These are phyloP conservation scores for Emergomyces orientalis DNA, from an alignment of 2,329 filamentous ascomycete genomes.

Conservation along the genomic window DNA sequence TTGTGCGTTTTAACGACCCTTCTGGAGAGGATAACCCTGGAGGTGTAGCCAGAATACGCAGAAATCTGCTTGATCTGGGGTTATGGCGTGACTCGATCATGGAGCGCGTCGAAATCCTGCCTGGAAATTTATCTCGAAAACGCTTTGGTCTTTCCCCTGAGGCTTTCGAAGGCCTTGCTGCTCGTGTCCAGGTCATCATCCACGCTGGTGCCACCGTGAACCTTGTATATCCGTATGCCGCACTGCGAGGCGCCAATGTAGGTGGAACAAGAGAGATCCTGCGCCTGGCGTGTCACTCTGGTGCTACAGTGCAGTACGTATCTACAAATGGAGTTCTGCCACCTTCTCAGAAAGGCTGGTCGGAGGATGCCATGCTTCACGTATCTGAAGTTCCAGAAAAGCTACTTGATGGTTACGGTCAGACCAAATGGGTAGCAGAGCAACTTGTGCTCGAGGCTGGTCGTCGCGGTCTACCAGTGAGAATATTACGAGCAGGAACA, in stretches of 20 bases:
- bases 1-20: conserved; percentile 64
- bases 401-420: conserved; percentile 63
- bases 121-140: conserved; percentile 61
- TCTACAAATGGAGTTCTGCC: conserved; percentile 75
- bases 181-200: conserved; percentile 61
- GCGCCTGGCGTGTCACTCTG: conserved; percentile 56
- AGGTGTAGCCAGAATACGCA: conserved; percentile 62
- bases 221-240: conserved; percentile 71
- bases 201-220: conserved; percentile 73
- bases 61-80: conserved; percentile 67
- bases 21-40: conserved; percentile 54
- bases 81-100: conserved; percentile 69
- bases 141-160: conserved; percentile 59
- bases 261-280: conserved; percentile 69
- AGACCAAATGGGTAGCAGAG: conserved; percentile 75
- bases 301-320: conserved; percentile 66
- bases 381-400: conserved; percentile 60
- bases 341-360: conserved; percentile 59
- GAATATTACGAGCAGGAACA: conserved; percentile 64
- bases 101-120: conserved; percentile 66
- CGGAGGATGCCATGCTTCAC: conserved; percentile 57
- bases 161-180: conserved; percentile 55
- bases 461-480: conserved; percentile 58
- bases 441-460: conserved; percentile 62
- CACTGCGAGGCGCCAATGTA: conserved; percentile 63